phyloP scores from a whole-genome alignment of 2,329 filamentous ascomycete species.

The Pseudogymnoascus sp. region DNA sequence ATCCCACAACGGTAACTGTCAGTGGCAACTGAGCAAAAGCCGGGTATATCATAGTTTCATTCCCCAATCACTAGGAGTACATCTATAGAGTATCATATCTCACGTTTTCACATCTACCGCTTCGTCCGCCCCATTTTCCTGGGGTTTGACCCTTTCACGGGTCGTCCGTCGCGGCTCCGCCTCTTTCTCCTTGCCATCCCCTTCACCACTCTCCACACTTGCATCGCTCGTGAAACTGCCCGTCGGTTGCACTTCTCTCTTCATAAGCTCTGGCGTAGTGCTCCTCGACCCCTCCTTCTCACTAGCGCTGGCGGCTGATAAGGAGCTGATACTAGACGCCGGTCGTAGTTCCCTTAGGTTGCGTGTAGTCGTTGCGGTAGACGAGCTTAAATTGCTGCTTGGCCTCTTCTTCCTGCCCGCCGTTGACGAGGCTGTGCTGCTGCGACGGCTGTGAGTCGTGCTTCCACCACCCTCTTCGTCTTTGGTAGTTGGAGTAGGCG shows the following conservation, averaged over 20 bases:
- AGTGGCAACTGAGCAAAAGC: neutral
- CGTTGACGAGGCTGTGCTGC: neutral
- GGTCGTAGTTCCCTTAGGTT: neutral
- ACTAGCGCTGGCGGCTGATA: constrained; percentile 2
- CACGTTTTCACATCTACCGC: neutral
- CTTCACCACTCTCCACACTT: neutral
- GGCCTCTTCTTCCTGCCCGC: constrained; percentile 4
- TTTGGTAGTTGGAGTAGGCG: constrained; percentile 16
- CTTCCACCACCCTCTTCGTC: constrained; percentile 14
- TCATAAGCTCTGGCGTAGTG: neutral
- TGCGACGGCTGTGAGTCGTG: neutral
- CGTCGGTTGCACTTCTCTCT: neutral
- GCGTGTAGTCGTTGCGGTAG: neutral
- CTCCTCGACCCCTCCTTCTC: neutral
- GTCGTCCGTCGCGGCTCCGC: neutral
- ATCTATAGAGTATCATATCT: constrained; percentile 7
- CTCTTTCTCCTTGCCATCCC: neutral
- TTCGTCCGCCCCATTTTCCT: neutral
- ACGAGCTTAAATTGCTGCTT: constrained; percentile 1
- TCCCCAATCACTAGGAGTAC: neutral
- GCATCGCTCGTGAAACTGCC: neutral
- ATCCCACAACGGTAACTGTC: neutral
- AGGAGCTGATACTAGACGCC: neutral
- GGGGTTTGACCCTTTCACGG: neutral
- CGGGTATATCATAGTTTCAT: constrained; percentile 1